Conservation (phyloP, 2,329 filamentous ascomycete species). For the Beauveria rudraprayagi region DNA sequence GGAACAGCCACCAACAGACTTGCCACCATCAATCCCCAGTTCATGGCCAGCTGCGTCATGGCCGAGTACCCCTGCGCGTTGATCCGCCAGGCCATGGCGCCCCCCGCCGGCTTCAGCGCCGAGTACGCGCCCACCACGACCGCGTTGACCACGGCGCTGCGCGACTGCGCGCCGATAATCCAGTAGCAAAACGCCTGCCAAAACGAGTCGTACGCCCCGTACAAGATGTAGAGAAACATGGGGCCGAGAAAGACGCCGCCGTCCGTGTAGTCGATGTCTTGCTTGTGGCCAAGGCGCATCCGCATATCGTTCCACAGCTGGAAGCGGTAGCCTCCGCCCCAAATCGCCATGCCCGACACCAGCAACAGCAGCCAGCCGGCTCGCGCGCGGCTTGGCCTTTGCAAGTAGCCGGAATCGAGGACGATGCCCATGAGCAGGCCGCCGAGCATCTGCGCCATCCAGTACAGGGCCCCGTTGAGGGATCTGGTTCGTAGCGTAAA, state of each 20-base stretch:
- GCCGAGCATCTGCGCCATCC: constrained; percentile 68
- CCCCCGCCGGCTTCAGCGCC: constrained; percentile 71
- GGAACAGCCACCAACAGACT: neutral
- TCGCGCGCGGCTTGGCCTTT: constrained; percentile 48
- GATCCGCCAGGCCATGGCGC: constrained; percentile 62
- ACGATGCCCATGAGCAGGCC: constrained; percentile 64
- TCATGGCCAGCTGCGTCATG: neutral
- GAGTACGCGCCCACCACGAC: constrained; percentile 91
- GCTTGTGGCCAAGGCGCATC: constrained; percentile 19
- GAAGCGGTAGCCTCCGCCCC: constrained; percentile 55
- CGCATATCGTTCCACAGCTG: constrained; percentile 45
- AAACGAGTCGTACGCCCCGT: constrained; percentile 79
- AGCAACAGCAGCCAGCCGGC: constrained; percentile 30
- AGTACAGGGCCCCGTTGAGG: constrained; percentile 77
- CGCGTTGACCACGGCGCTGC: constrained; percentile 76
- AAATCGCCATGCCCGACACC: constrained; percentile 41
- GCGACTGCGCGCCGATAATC: constrained; percentile 35
- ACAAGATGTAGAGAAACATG: constrained; percentile 86
- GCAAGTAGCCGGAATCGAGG: constrained; percentile 53
- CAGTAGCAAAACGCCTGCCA: constrained; percentile 93
- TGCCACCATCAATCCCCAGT: neutral
- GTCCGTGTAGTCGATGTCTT: constrained; percentile 14
- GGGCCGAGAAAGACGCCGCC: constrained; percentile 56
- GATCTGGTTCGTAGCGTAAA: constrained; percentile 69
- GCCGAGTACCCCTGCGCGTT: neutral